phyloP scores from a whole-genome alignment of 176 grass and related monocot genomes.

The Poa pratensis region DNA sequence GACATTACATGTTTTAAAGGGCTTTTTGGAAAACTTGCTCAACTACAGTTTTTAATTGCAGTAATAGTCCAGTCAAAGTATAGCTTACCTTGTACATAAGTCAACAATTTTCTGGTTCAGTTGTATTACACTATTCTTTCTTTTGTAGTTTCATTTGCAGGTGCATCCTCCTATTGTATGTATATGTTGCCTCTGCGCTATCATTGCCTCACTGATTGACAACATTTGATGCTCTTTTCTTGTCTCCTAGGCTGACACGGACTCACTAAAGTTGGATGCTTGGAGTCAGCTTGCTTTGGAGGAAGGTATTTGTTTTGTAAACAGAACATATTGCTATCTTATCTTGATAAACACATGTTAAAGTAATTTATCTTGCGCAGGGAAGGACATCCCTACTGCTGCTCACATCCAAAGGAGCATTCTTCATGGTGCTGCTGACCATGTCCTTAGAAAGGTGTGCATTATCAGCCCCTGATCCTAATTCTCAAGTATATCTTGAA shows the following conservation, averaged over 20 bases:
- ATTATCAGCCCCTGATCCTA: not conserved
- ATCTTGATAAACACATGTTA: slow-evolving; percentile 23
- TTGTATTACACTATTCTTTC: not conserved
- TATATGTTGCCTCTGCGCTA: not conserved
- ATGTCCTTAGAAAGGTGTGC: slow-evolving; percentile 83
- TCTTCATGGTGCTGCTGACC: slow-evolving; percentile 83
- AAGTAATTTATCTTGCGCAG: slow-evolving; percentile 47
- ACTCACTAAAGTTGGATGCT: slow-evolving; percentile 78
- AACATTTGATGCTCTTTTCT: slow-evolving; percentile 5
- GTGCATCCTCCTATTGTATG: slow-evolving; percentile 9
- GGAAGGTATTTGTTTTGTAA: slow-evolving; percentile 63
- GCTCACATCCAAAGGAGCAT: slow-evolving; percentile 62
- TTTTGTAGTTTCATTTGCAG: slow-evolving; percentile 8
- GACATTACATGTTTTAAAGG: not conserved
- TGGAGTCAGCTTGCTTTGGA: slow-evolving; percentile 97
- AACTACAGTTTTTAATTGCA: not conserved
- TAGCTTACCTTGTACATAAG: slow-evolving; percentile 4
- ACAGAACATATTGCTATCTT: slow-evolving; percentile 5
- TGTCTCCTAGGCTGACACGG: slow-evolving; percentile 69
- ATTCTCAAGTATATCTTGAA: not conserved
- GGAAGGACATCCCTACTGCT: slow-evolving; percentile 71
- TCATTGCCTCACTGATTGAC: slow-evolving; percentile 15
- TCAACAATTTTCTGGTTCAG: not conserved
- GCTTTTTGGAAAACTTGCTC: not conserved
- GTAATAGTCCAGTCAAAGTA: not conserved